Base-by-base conservation (phyloP, 257 asterid genomes). In the Gynochthodes officinalis region DNA sequence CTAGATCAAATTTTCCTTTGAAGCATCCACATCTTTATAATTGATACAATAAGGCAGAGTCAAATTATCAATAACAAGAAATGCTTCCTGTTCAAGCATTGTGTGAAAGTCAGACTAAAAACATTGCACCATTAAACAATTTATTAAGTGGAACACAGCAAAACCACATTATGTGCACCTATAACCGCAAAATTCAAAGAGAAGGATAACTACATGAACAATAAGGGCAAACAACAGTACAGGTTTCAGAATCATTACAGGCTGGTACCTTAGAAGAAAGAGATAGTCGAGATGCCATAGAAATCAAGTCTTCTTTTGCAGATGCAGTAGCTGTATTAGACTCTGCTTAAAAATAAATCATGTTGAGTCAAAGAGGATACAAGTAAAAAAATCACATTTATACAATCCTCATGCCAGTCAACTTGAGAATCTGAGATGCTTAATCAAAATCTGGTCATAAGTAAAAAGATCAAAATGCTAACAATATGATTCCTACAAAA, bases 231-330 rank as follows among this genome's bases (percentile, higher is more conserved):
- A 48, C 19, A 32, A 49, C 16, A 0, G 42, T 58, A 68, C 3
- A 46, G 27, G 32, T 54, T 18, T n/a, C 1, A 42, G 33, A 65
- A 58, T 30, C 50, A 42, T 50, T 7, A 35, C 7, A 9, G 57
- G 57, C 42, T 18, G 49, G 35, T 50, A 94, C 98, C 93, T 89
- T 94, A 69, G 99, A 91, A 70, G 84, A 74, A 69, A 89, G 84
- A 66, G 99, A 88, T 52, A 91, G 75, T 64, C 92, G 85, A 81
- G 96, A 80, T 80, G 93, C 97, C 86, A 76, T 74, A n/a, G 88
- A 62, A 70, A 91, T 81, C 76, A 78, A 84, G 63, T 86, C 93
- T 78, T 83, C 89, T 77, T 88, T 94, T 69, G 73, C 76, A 60
- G 92, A 49, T 64, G 89, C 73, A 73, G 84, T 62, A 70, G 92